Base-by-base conservation (phyloP, 2,329 filamentous ascomycete genomes). In the Elsinoe arachidis region DNA sequence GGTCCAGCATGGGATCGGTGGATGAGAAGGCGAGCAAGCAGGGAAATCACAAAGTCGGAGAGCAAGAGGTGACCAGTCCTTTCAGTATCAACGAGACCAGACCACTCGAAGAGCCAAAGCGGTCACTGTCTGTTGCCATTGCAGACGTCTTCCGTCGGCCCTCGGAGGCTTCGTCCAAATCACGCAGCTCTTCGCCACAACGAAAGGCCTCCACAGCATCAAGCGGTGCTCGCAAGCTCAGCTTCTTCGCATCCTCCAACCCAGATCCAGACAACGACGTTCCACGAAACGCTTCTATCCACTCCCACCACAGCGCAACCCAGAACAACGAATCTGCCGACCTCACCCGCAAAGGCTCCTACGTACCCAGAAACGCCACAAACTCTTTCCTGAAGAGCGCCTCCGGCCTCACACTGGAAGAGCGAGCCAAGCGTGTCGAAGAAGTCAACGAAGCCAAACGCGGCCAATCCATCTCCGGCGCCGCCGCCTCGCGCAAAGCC, bases 81-180 rank as follows among this genome's bases (percentile, higher is more conserved):
- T 56, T 56, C 34, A 47, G 41, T 41, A 56, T 56, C 41, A 56
- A 56, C 30, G 54, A 56, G 41, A 56, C 54, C 19, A 23, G 17
- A 14, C 39, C 38, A 21, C 39, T 56, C 6, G 54, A 56, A 5
- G 54, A 56, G 33, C 54, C 54, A 14, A 56, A 49, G 54, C 23
- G 54, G 5, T 47, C 54, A 10, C 23, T 56, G 6, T 56, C 54
- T 10, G 41, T 56, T 15, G 37, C 53, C n/a, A n/a, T 55, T 9
- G 39, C 54, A 17, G 54, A 56, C 17, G 41, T 56, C 39, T 56
- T 56, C 30, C 54, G 54, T 9, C 54, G 54, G 9, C 38, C 38
- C 12, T 56, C 54, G 4, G 39, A 56, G 15, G n/a, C 38, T 21
- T 55, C 53, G 5, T 23, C 21, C 23, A 56, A 49, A 33, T 46